These are phyloP conservation scores for Neonectria neomacrospora DNA, from an alignment of 2,329 filamentous ascomycete species.

Conservation along the genomic window DNA sequence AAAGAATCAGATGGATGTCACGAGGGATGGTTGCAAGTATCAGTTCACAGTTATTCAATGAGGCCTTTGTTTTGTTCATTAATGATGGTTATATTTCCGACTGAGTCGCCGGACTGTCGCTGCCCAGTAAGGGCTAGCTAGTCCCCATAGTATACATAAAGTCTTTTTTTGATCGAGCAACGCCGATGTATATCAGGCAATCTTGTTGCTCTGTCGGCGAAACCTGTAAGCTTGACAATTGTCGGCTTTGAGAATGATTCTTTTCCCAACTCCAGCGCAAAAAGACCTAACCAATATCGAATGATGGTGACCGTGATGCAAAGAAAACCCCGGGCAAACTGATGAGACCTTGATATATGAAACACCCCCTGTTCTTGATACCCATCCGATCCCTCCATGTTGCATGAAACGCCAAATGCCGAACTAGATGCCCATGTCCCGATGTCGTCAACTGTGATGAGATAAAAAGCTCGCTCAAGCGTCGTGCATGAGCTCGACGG, in stretches of 20 bases:
- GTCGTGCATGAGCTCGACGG: slow-evolving; percentile 71
- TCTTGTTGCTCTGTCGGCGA: slow-evolving; percentile 14
- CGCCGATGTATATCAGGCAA: background rate
- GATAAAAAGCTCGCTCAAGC: slow-evolving; percentile 35
- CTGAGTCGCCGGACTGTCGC: slow-evolving; percentile 17
- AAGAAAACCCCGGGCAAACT: slow-evolving; percentile 2
- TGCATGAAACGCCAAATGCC: slow-evolving; percentile 34
- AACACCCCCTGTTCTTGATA: slow-evolving; percentile 18
- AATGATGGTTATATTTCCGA: slow-evolving; percentile 19
- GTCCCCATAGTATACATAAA: slow-evolving; percentile 4
- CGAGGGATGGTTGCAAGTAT: background rate
- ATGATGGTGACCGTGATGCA: slow-evolving; percentile 19
- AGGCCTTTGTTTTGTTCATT: background rate
- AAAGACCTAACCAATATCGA: slow-evolving; percentile 14
- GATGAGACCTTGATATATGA: slow-evolving; percentile 16
- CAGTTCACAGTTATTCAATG: background rate
- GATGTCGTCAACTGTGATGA: background rate
- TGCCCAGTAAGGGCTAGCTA: slow-evolving; percentile 2
- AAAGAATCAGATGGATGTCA: background rate
- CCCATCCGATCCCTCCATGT: slow-evolving; percentile 8
- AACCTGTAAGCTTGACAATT: slow-evolving; percentile 12
- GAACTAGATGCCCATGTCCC: background rate
- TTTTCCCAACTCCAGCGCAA: slow-evolving; percentile 39
- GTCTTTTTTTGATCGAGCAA: background rate
- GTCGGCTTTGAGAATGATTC: slow-evolving; percentile 21